Evolutionary conservation across 2,329 filamentous ascomycete genomes (phyloP).

Genomic region (Cladosporium sp.): DNA sequence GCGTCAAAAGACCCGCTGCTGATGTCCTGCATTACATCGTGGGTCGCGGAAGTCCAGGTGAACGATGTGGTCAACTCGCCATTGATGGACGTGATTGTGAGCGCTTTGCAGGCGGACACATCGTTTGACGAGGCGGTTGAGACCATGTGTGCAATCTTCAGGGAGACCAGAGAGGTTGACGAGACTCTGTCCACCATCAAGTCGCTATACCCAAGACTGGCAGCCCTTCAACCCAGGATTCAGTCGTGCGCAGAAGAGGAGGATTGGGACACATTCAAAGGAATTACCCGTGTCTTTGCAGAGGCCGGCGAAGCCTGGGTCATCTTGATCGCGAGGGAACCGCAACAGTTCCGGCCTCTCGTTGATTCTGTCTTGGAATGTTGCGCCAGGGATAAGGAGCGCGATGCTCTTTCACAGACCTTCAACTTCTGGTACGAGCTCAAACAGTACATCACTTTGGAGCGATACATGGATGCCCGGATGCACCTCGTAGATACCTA

Average conservation of each 20-base stretch:
- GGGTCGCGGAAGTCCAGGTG: slow-evolving; percentile 89
- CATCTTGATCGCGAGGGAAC: slow-evolving; percentile 80
- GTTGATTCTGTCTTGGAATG: slow-evolving; percentile 93
- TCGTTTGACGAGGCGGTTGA: slow-evolving; percentile 88
- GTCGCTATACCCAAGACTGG: slow-evolving; percentile 73
- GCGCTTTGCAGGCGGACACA: slow-evolving; percentile 67
- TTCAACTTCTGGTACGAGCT: slow-evolving; percentile 98
- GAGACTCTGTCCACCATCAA: slow-evolving; percentile 81
- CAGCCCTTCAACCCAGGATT: slow-evolving; percentile 74
- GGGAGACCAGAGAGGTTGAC: slow-evolving; percentile 89
- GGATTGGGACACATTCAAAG: slow-evolving; percentile 80
- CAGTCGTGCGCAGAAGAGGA: slow-evolving; percentile 70
- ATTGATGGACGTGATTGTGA: slow-evolving; percentile 74
- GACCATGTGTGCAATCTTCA: slow-evolving; percentile 85
- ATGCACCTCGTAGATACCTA: slow-evolving; percentile 75
- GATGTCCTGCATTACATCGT: slow-evolving; percentile 93
- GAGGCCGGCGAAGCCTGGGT: slow-evolving; percentile 95
- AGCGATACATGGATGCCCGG: slow-evolving; percentile 80
- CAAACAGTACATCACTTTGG: slow-evolving; percentile 90
- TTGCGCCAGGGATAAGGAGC: slow-evolving; percentile 78
- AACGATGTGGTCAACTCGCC: slow-evolving; percentile 79
- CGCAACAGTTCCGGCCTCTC: slow-evolving; percentile 72
- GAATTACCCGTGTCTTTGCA: slow-evolving; percentile 82
- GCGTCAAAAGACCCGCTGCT: slow-evolving; percentile 84
- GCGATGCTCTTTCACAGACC: slow-evolving; percentile 87